Evolutionary conservation across 352 stramenopile species (phyloP), one percentile per base, ranked within the genome.

Genomic region (Globisporangium middletonii): DNA sequence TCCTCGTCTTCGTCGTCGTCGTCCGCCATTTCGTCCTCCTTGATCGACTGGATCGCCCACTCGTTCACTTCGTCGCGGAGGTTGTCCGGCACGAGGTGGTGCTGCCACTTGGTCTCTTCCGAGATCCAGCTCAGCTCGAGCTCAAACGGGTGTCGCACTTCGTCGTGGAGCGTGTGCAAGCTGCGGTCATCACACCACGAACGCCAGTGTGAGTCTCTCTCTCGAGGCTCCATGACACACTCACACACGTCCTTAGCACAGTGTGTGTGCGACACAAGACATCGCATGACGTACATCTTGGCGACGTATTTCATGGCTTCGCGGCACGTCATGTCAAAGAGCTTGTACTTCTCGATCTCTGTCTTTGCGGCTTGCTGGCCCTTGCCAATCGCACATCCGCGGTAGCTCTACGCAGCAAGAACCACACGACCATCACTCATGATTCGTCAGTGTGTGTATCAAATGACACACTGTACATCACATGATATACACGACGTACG

Each of bases 291-390:
- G 60, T 75, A 97, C 89, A 99, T 99, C 83, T 98, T 98, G 60
- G 95, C 95, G 52, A 99, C 82, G 73, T 99, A 95, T 89, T 98
- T 98, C 71, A 99, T 97, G 48, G 94, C 97, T 68, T 99, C 96
- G 42, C 83, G 80, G 60, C 88, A 97, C 50, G 88, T 93, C 67
- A 99, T 85, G 66, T 97, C 92, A 62, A 95, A 93, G 47, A 98
- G 77, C 64, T 97, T 95, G 69, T 98, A 82, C 78, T 98, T 99
- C 69, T 99, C 97, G 61, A 99, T 97, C 78, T 99, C 97, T 61
- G 97, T 99, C 82, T 99, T 99, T 54, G 97, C 97, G 18, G 92
- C 92, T 71, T 99, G 96, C 64, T 97, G 87, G 46, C 97, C 97
- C 80, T 99, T 99, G 58, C 97, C 97, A 42, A 98, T 89, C 1